A percentile compares a stretch with the other conserved stretches of the same genome.
phyloP scores from a whole-genome alignment of 371 early-diverging fungal species.

The Saksenaea oblongispora region DNA sequence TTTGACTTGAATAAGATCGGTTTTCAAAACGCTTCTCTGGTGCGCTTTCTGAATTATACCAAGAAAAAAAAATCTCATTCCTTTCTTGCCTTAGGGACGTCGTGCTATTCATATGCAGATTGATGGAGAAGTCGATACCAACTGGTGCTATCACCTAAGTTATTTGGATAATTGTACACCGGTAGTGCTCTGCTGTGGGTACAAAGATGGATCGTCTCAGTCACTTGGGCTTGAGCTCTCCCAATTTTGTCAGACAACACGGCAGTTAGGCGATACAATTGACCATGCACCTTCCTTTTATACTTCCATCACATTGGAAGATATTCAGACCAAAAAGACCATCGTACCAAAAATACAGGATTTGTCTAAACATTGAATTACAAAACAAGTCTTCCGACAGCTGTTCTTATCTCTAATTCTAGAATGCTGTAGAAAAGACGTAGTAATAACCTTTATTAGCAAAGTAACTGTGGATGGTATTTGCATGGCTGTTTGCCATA shows the following conservation, averaged over 20 bases:
- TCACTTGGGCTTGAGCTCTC: not conserved
- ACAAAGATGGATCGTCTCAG: not conserved
- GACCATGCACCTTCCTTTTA: not conserved
- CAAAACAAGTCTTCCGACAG: too few relatives aligned
- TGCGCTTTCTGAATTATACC: not conserved
- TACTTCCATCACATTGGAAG: not conserved
- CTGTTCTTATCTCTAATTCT: too few relatives aligned
- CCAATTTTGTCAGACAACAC: not conserved
- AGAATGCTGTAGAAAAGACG: not conserved
- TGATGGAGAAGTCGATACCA: not conserved
- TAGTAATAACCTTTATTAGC: not conserved
- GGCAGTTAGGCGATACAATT: not conserved
- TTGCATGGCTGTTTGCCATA: not conserved
- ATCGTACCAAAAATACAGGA: not conserved
- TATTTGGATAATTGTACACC: not conserved
- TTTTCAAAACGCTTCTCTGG: constrained; percentile 20
- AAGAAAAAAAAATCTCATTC: not conserved
- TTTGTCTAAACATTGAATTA: not conserved
- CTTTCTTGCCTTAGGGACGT: not conserved
- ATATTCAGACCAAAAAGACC: not conserved
- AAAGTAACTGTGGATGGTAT: not conserved
- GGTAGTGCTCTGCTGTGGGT: not conserved
- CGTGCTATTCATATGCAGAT: not conserved
- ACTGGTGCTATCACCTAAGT: not conserved
- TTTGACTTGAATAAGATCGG: constrained; percentile 44